A percentile compares a stretch with the other conserved stretches of the same genome.
Conservation (phyloP, 148 eudicot genomes). For the Limonium bicolor region DNA sequence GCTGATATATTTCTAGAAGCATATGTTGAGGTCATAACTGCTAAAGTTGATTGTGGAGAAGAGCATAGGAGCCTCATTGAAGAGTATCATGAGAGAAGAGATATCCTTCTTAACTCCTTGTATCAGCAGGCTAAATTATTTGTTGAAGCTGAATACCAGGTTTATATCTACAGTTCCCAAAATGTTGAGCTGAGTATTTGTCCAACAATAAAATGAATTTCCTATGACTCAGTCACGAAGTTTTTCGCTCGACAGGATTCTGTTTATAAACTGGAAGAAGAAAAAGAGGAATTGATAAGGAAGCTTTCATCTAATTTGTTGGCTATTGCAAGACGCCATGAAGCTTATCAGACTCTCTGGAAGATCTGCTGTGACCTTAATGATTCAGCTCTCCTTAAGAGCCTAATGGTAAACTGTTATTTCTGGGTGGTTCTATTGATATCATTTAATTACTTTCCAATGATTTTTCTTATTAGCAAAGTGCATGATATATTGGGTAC, state of each 20-base stretch:
- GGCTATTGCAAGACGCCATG: slow-evolving; percentile 74
- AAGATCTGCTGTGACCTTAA: slow-evolving; percentile 72
- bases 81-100: slow-evolving; percentile 72
- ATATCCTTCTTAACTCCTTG: slow-evolving; percentile 67
- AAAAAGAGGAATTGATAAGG: slow-evolving; percentile 27
- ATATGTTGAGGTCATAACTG: slow-evolving; percentile 73
- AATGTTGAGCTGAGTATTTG: too few species aligned
- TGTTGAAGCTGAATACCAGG: slow-evolving; percentile 43
- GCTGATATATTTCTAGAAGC: slow-evolving; percentile 75
- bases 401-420: slow-evolving; percentile 94
- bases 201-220: too few species aligned
- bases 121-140: slow-evolving; percentile 67
- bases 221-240: too few species aligned
- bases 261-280: slow-evolving; percentile 34
- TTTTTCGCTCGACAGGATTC: slow-evolving; percentile 32
- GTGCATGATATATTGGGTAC: too few species aligned
- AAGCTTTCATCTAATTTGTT: slow-evolving; percentile 56
- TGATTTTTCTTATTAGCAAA: too few species aligned
- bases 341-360: slow-evolving; percentile 76
- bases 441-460: background rate
- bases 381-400: slow-evolving; percentile 65
- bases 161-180: slow-evolving; percentile 5
- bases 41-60: slow-evolving; percentile 71
- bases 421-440: too few species aligned
- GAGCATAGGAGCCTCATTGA: slow-evolving; percentile 58